phyloP scores from a whole-genome alignment of 495 filamentous ascomycete genomes.

The Aspergillus bertholletiae region DNA sequence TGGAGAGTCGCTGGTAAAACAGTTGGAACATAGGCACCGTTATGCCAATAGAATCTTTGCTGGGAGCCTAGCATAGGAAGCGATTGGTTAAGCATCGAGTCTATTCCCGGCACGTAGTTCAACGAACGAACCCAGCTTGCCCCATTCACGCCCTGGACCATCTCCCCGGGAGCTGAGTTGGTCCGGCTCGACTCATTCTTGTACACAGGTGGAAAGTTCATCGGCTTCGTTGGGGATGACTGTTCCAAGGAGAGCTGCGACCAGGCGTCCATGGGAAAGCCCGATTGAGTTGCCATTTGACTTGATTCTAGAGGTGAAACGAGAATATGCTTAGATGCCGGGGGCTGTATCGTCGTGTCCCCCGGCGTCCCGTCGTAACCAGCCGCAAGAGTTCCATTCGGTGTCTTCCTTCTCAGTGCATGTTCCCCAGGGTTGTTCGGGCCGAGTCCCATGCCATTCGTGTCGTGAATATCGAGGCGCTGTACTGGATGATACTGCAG shows the following conservation, averaged over 20 bases:
- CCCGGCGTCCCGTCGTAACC: slow-evolving; percentile 87
- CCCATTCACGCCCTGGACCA: slow-evolving; percentile 32
- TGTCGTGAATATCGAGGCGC: slow-evolving; percentile 30
- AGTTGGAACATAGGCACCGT: slow-evolving; percentile 57
- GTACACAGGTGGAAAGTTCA: slow-evolving; percentile 45
- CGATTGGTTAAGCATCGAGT: slow-evolving; percentile 50
- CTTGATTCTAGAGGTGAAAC: slow-evolving; percentile 54
- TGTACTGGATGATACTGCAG: slow-evolving; percentile 44
- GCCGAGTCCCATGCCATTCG: slow-evolving; percentile 17
- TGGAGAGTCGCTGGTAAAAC: slow-evolving; percentile 70
- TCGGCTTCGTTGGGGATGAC: slow-evolving; percentile 23
- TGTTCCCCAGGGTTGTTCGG: slow-evolving; percentile 55
- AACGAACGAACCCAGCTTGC: slow-evolving; percentile 45
- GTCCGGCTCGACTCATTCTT: slow-evolving; percentile 29
- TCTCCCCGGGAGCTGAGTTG: slow-evolving; percentile 23
- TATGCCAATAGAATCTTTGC: slow-evolving; percentile 38
- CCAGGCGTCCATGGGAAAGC: slow-evolving; percentile 30
- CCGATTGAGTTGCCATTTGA: slow-evolving; percentile 30
- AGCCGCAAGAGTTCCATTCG: slow-evolving; percentile 86
- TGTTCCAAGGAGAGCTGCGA: slow-evolving; percentile 26
- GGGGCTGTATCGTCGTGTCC: slow-evolving; percentile 72
- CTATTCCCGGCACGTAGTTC: slow-evolving; percentile 41
- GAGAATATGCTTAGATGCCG: slow-evolving; percentile 85
- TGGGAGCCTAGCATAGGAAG: slow-evolving; percentile 37
- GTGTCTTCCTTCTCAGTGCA: slow-evolving; percentile 87